Percentiles rank a stretch among this genome's conserved stretches.
phyloP scores from a whole-genome alignment of 306 rosid genomes.

The Luffa aegyptiaca region DNA sequence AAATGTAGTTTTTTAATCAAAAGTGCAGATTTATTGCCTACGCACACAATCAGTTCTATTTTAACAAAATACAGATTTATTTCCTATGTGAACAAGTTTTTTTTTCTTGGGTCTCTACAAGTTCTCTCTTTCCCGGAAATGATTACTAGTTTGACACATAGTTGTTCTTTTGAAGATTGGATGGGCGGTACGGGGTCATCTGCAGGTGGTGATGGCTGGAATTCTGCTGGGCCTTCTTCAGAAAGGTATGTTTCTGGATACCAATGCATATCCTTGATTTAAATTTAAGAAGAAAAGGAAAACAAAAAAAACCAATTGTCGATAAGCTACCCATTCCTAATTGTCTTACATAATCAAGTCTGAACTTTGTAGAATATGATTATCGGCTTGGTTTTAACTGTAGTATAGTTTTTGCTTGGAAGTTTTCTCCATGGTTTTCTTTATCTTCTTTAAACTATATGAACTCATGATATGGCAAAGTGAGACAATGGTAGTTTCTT shows the following conservation, averaged over 20 bases:
- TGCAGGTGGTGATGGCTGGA: constrained; percentile 48
- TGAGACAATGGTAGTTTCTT: not conserved
- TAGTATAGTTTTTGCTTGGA: not conserved
- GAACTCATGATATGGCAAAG: not conserved
- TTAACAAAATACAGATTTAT: not conserved
- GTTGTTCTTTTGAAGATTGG: constrained; percentile 54
- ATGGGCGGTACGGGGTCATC: constrained; percentile 54
- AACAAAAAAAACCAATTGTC: not conserved
- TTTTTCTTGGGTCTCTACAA: not conserved
- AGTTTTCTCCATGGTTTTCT: not conserved
- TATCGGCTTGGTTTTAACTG: not conserved
- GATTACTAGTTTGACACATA: constrained; percentile 9
- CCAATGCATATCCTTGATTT: not conserved
- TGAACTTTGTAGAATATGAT: not conserved
- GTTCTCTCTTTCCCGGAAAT: constrained; percentile 6
- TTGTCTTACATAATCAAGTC: not conserved
- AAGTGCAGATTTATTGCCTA: not conserved
- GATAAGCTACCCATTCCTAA: not conserved
- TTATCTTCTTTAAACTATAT: not conserved
- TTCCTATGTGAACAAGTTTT: not conserved
- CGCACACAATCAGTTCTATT: not conserved
- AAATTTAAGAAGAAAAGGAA: not conserved
- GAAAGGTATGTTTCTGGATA: constrained; percentile 40
- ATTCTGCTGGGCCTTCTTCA: constrained; percentile 37
- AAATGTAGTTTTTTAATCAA: not conserved